Evolutionary conservation across 352 stramenopile species (phyloP).

Genomic region (Pythium monospermum): DNA sequence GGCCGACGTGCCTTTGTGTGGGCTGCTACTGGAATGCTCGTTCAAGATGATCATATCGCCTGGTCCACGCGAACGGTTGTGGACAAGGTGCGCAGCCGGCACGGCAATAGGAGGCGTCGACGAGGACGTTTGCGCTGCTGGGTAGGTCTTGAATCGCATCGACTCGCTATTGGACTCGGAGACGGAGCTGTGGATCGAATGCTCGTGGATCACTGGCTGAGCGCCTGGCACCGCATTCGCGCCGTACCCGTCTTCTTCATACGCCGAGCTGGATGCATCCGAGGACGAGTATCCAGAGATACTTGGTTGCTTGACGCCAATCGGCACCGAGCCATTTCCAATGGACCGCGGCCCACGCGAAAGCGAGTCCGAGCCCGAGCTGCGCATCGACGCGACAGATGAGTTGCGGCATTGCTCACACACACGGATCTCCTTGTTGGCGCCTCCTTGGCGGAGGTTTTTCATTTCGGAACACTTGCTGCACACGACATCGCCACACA

Average conservation of each 20-base stretch:
- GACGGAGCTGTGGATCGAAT: constrained; percentile 34
- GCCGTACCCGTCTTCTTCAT: constrained; percentile 34
- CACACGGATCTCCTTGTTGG: constrained; percentile 74
- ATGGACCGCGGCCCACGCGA: constrained; percentile 23
- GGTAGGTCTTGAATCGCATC: constrained; percentile 40
- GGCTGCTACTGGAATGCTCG: constrained; percentile 13
- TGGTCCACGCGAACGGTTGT: constrained; percentile 17
- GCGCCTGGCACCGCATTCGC: constrained; percentile 21
- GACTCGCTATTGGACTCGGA: constrained; percentile 57
- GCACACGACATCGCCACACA: constrained; percentile 82
- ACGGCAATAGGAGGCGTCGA: neutral
- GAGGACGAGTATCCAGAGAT: constrained; percentile 47
- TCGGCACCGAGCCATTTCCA: constrained; percentile 7
- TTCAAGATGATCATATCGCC: constrained; percentile 62
- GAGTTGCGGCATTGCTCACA: constrained; percentile 59
- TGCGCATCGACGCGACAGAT: constrained; percentile 57
- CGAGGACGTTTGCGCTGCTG: constrained; percentile 1
- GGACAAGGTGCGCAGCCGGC: too few relatives aligned
- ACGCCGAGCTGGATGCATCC: constrained; percentile 39
- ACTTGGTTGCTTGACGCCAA: constrained; percentile 39
- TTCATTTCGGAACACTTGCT: constrained; percentile 83
- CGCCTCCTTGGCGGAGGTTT: constrained; percentile 50
- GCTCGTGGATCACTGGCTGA: constrained; percentile 29
- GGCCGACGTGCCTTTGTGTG: neutral
- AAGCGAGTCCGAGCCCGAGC: constrained; percentile 47